Evolutionary conservation across 2,329 filamentous ascomycete species (phyloP).

Genomic region (Cladosporium austrohemisphaericum): DNA sequence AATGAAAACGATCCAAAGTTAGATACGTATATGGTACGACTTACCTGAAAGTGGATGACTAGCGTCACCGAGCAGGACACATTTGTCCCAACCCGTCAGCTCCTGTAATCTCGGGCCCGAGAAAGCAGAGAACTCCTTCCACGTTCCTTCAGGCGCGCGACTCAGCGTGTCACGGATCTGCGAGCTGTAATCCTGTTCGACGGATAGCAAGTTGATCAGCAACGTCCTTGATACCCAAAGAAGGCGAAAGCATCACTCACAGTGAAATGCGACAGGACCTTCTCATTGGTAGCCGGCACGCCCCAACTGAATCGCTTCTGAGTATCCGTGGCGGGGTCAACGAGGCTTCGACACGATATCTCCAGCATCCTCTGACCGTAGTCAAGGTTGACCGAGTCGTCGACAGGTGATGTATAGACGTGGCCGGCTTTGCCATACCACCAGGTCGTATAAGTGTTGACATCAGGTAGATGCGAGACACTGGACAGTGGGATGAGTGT

Average conservation of each 20-base stretch:
- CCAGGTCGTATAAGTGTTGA: constrained; percentile 39
- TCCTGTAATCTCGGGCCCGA: constrained; percentile 43
- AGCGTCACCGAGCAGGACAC: constrained; percentile 53
- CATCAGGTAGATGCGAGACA: constrained; percentile 28
- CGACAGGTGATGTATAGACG: constrained; percentile 42
- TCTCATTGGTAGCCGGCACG: constrained; percentile 35
- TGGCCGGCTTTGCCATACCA: constrained; percentile 44
- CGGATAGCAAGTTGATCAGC: too few species aligned
- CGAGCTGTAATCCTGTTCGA: constrained; percentile 42
- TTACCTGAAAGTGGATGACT: constrained; percentile 42
- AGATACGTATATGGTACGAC: neutral
- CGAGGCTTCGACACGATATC: constrained; percentile 37
- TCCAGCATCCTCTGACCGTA: constrained; percentile 35
- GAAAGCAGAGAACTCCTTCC: constrained; percentile 49
- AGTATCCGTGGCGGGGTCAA: constrained; percentile 30
- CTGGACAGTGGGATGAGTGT: constrained; percentile 39
- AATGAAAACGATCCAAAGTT: too few species aligned
- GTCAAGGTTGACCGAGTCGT: constrained; percentile 21
- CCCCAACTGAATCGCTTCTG: constrained; percentile 35
- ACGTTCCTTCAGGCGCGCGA: constrained; percentile 37
- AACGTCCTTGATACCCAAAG: constrained; percentile 16
- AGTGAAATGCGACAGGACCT: constrained; percentile 38
- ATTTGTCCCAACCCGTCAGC: constrained; percentile 41
- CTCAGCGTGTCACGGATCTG: constrained; percentile 39
- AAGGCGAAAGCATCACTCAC: constrained; percentile 17